phyloP scores from a whole-genome alignment of 2,329 filamentous ascomycete species.

The Fusarium scirpi region DNA sequence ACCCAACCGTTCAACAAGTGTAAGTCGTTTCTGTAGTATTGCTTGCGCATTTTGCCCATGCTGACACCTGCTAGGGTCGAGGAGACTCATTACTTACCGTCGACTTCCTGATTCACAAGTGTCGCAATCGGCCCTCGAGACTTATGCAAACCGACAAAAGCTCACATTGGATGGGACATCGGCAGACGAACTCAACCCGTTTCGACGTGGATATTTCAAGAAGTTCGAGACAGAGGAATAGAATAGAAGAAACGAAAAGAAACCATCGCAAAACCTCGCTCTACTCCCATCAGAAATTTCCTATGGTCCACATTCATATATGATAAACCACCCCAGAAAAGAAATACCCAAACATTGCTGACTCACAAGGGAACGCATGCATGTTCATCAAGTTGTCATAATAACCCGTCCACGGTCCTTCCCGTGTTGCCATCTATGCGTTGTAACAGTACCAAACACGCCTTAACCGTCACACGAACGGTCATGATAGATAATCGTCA shows the following conservation, averaged over 20 bases:
- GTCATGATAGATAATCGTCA: constrained; percentile 14
- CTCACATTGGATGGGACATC: constrained; percentile 58
- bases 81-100: constrained; percentile 87
- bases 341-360: constrained; percentile 33
- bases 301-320: constrained; percentile 38
- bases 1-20: constrained; percentile 92
- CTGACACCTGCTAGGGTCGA: constrained; percentile 72
- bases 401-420: constrained; percentile 34
- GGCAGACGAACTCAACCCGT: constrained; percentile 71
- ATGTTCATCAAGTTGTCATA: constrained; percentile 35
- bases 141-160: constrained; percentile 49
- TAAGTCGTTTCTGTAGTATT: constrained; percentile 53
- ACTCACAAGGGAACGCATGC: constrained; percentile 28
- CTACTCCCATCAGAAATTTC: constrained; percentile 41
- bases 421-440: constrained; percentile 43
- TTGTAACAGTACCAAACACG: constrained; percentile 28
- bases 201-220: constrained; percentile 69
- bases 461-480: constrained; percentile 19
- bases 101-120: constrained; percentile 73
- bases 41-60: not conserved
- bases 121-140: constrained; percentile 56
- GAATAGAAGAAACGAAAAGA: constrained; percentile 5
- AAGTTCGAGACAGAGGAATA: constrained; percentile 60
- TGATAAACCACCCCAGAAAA: constrained; percentile 28
- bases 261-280: constrained; percentile 37